Conservation (phyloP, 176 grass and related monocot genomes). For the Bothriochloa decipiens region DNA sequence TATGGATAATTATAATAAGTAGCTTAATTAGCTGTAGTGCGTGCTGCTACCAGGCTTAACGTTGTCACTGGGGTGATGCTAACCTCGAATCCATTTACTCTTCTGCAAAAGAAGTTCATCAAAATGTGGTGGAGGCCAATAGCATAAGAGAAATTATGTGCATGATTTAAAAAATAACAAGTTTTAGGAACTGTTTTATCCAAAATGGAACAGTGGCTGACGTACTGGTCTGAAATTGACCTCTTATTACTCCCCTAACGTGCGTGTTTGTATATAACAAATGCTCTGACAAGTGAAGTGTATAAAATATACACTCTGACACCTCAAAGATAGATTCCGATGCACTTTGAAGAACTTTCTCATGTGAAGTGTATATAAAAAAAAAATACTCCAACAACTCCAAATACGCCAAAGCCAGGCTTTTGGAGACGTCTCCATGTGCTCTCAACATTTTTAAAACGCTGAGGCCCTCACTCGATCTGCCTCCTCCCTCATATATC, state of each 20-base stretch:
- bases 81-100: neutral
- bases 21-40: neutral
- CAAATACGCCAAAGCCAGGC: neutral
- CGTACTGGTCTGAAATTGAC: neutral
- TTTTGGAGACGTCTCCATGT: neutral
- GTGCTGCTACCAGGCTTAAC: neutral
- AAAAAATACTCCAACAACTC: neutral
- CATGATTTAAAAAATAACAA: neutral
- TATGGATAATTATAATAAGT: too few relatives aligned
- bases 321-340: neutral
- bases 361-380: neutral
- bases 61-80: neutral
- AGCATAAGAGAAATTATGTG: neutral
- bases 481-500: neutral
- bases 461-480: neutral
- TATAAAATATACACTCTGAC: neutral
- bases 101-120: neutral
- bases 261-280: neutral
- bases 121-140: neutral
- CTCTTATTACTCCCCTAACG: neutral
- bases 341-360: neutral
- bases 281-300: neutral
- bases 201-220: neutral
- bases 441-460: neutral
- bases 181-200: neutral